Evolutionary conservation across 805 yeast species (phyloP), one percentile per base, ranked within the genome.

Genomic region (Kazachstania africana): DNA sequence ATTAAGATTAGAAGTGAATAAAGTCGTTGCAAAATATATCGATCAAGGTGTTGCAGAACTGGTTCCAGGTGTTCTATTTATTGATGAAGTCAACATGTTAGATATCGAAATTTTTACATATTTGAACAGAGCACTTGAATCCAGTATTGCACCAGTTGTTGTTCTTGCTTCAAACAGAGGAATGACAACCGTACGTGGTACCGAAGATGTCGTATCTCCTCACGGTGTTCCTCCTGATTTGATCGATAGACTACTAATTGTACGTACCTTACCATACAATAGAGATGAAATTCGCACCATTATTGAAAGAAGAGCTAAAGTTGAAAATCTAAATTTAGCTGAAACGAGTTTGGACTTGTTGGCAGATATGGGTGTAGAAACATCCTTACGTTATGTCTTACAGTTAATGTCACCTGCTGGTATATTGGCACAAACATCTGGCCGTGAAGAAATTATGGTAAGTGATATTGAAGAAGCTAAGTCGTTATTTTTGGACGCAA

Each of bases 21-120:
- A 84, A 62, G 95, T 91, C 28, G 97, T 88, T 23, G 78, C 83
- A 47, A 85, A 85, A 58, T 91, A 93, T 65, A 88, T 88, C 37
- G 95, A 88, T 58, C 96, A 91, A 63, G 98, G 98, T 38, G 82
- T 88, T 33, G 99, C 99, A 9, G 97, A 88, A 60, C 69, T 91
- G 29, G 82, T 91, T 36, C 99, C 99, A 2, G 99, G 99, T 48
- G 99, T 91, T 16, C 65, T 91, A 47, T 91, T 91, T 59, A 91
- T 91, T 46, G 99, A 91, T 60, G 99, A 91, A 63, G 97, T 87
- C 27, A 93, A 91, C 63, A 91, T 91, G 98, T 68, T 91, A 47
- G 98, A 91, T 55, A 78, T 91, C 40, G 99, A 91, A 66, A 83
- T 94, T 55, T 91, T 91, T 64, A 83, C 98, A 9, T 91, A 82